Conservation (phyloP, 257 asterid genomes). For the Nicotiana tomentosiformis region DNA sequence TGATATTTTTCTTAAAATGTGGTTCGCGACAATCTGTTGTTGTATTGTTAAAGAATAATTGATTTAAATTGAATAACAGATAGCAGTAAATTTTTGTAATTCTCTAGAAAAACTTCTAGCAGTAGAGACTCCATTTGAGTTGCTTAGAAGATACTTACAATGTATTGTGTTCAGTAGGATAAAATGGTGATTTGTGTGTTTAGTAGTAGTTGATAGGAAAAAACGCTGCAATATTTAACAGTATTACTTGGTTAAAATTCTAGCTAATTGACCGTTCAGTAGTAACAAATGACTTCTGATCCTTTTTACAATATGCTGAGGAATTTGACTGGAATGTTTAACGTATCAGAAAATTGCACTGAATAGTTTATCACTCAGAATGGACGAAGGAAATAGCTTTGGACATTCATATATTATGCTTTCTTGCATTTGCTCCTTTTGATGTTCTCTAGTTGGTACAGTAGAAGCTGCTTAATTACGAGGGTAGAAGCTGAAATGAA, state of each 20-base stretch:
- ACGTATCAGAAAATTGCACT: background rate
- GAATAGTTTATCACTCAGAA: background rate
- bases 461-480: background rate
- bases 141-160: background rate
- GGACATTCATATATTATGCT: background rate
- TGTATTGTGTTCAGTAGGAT: background rate
- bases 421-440: background rate
- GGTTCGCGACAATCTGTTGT: background rate
- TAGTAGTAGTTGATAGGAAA: background rate
- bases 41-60: background rate
- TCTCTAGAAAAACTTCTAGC: background rate
- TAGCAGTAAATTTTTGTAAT: background rate
- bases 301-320: background rate
- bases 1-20: background rate
- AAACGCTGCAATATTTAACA: background rate
- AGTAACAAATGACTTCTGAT: background rate
- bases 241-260: background rate
- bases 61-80: background rate
- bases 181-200: background rate
- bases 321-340: background rate
- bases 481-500: background rate
- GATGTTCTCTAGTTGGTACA: background rate
- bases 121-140: background rate
- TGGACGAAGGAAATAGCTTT: background rate
- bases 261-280: background rate